phyloP scores from a whole-genome alignment of 106 monocot genomes.

The Platanthera zijinensis region DNA sequence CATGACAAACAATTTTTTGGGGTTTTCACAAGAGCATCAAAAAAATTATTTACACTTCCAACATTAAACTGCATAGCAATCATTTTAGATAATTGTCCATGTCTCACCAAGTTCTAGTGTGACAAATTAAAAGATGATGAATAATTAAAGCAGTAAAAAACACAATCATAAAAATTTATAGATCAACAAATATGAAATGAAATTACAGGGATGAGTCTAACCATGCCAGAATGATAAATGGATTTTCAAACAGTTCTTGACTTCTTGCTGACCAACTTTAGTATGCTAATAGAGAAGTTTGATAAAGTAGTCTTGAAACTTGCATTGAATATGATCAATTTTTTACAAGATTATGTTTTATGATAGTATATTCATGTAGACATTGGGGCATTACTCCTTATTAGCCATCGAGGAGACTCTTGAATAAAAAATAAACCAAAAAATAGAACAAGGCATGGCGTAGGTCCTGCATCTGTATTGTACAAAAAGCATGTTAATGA shows the following conservation, averaged over 20 bases:
- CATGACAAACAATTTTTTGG: background rate
- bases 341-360: background rate
- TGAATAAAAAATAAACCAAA: slow-evolving; percentile 63
- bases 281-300: slow-evolving; percentile 23
- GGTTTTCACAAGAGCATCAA: background rate
- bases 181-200: too few relatives aligned
- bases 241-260: slow-evolving; percentile 48
- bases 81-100: too few relatives aligned
- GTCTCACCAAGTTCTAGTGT: too few relatives aligned
- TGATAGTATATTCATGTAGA: background rate
- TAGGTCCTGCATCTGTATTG: slow-evolving; percentile 37
- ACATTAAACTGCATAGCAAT: background rate
- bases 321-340: background rate
- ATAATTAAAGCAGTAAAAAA: too few relatives aligned
- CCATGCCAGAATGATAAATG: too few relatives aligned
- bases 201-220: too few relatives aligned
- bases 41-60: background rate
- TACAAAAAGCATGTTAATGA: too few relatives aligned
- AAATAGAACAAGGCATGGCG: slow-evolving; percentile 55
- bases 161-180: too few relatives aligned
- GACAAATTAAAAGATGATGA: too few relatives aligned
- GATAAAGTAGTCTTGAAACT: background rate
- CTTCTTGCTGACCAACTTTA: slow-evolving; percentile 34
- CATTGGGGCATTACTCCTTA: slow-evolving; percentile 28
- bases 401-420: slow-evolving; percentile 88